Evolutionary conservation across 2,329 filamentous ascomycete genomes (phyloP).

Genomic region (Aaosphaeria pasadenensis): DNA sequence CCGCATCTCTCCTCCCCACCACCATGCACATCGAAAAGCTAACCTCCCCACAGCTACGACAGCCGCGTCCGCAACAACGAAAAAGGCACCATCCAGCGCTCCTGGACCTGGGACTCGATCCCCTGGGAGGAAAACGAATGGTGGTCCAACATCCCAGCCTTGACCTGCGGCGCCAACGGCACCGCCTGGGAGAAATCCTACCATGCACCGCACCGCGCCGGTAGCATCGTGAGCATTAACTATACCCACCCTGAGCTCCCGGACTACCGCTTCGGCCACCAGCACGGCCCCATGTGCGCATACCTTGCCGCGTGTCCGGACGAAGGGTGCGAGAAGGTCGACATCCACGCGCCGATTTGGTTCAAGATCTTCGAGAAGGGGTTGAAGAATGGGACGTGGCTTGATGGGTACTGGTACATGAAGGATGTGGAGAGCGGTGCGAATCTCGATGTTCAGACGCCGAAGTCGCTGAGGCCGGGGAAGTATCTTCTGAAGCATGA

Average conservation of each 20-base stretch:
- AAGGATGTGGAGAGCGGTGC: not conserved
- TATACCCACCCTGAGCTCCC: not conserved
- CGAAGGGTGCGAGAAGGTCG: slow-evolving; percentile 1
- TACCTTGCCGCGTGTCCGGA: slow-evolving; percentile 3
- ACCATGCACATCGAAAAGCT: not conserved
- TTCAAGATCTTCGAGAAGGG: slow-evolving; percentile 4
- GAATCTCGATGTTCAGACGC: slow-evolving; percentile 1
- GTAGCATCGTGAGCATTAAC: slow-evolving; percentile 1
- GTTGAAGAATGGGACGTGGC: not conserved
- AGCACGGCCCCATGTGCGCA: slow-evolving; percentile 1
- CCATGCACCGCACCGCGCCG: slow-evolving; percentile 1
- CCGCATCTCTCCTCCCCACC: not conserved
- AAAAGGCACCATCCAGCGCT: not conserved
- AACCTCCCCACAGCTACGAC: not conserved
- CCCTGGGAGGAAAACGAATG: not conserved
- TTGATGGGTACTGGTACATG: slow-evolving; percentile 2
- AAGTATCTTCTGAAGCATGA: slow-evolving; percentile 5
- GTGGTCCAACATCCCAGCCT: not conserved
- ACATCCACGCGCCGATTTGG: slow-evolving; percentile 2
- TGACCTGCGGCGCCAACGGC: not conserved
- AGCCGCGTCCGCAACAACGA: not conserved
- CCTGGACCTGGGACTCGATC: not conserved
- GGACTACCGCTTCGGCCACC: slow-evolving; percentile 1
- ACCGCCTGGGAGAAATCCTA: not conserved
- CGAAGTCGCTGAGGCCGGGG: not conserved